phyloP scores from a whole-genome alignment of 805 yeast genomes.

The Wickerhamiella allomyrinae region DNA sequence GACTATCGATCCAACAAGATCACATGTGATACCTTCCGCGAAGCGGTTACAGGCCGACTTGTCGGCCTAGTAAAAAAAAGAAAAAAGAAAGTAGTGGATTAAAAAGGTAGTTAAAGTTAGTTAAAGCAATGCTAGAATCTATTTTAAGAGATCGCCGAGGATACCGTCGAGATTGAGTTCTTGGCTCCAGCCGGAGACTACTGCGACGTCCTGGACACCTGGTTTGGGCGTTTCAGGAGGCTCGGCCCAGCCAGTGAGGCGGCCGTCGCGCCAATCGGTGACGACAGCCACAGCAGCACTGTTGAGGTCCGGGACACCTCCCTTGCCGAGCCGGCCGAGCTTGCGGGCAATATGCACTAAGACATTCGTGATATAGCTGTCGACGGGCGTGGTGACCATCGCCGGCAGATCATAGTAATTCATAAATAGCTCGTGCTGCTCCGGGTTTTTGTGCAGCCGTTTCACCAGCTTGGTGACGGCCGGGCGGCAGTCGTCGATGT shows the following conservation, averaged over 20 bases:
- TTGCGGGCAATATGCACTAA: constrained; percentile 86
- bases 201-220: constrained; percentile 42
- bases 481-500: constrained; percentile 67
- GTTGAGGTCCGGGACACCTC: constrained; percentile 82
- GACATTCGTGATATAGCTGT: constrained; percentile 71
- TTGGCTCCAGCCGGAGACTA: constrained; percentile 83
- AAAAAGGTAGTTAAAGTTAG: no score
- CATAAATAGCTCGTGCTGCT: constrained; percentile 52
- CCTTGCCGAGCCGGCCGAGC: constrained; percentile 81
- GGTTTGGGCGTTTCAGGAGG: constrained; percentile 40
- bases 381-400: constrained; percentile 52
- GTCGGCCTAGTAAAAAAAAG: no score
- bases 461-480: constrained; percentile 67
- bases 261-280: constrained; percentile 96
- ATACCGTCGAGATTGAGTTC: constrained; percentile 86
- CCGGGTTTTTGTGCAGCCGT: constrained; percentile 56
- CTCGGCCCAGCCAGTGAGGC: constrained; percentile 78
- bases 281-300: constrained; percentile 72
- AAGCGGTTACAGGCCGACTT: no score
- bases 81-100: no score
- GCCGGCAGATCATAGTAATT: constrained; percentile 68
- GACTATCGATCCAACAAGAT: no score
- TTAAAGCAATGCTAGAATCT: no score
- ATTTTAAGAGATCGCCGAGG: constrained; percentile 26
- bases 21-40: no score